These are phyloP conservation scores for Ceratocystis eucalypticola DNA, from an alignment of 2,329 filamentous ascomycete genomes.

Conservation along the genomic window DNA sequence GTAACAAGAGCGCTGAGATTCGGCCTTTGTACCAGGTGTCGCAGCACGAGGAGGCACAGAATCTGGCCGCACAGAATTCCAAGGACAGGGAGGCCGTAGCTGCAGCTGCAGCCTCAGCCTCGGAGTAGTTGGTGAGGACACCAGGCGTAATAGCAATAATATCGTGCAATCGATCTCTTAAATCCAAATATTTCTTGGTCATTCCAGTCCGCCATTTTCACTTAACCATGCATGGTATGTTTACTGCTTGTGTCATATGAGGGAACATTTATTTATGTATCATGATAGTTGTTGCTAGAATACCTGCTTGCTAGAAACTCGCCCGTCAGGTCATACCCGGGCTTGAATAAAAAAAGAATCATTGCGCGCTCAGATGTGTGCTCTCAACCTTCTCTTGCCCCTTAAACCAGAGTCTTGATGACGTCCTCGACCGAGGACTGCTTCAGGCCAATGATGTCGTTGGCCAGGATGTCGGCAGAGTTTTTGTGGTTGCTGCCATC, in stretches of 20 bases:
- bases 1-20: conserved; percentile 16
- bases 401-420: conserved; percentile 8
- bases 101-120: neutral
- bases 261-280: neutral
- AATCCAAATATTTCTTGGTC: too few species aligned
- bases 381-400: neutral
- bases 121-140: too few species aligned
- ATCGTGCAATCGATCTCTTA: too few species aligned
- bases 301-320: conserved; percentile 4
- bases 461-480: neutral
- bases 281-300: neutral
- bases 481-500: conserved; percentile 11
- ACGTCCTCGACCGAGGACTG: neutral
- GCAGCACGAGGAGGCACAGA: conserved; percentile 8
- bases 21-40: conserved; percentile 18
- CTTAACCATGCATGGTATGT: too few species aligned
- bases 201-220: too few species aligned
- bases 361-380: neutral
- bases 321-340: neutral
- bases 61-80: neutral
- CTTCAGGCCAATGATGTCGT: conserved; percentile 13
- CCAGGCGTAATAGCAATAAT: too few species aligned
- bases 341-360: neutral
- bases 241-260: too few species aligned
- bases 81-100: neutral